phyloP scores from a whole-genome alignment of 2,329 filamentous ascomycete species.

The Diaporthe amygdali region DNA sequence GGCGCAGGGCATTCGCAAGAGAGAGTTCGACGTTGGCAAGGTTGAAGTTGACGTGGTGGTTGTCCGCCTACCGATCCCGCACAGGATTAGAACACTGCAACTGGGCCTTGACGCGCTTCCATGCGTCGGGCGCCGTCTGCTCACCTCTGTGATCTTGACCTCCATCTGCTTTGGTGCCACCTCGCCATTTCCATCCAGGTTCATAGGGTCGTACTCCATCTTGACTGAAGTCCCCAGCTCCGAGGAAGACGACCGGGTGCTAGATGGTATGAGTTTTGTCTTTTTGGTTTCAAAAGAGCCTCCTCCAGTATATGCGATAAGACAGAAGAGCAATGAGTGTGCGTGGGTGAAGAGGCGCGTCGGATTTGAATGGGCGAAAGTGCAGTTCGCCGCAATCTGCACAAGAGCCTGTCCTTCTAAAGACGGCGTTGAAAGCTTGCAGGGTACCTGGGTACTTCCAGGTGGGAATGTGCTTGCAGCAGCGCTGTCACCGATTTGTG shows the following conservation, averaged over 20 bases:
- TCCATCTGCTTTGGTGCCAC: constrained; percentile 28
- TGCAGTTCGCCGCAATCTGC: background rate
- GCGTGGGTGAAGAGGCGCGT: background rate
- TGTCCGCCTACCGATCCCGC: constrained; percentile 66
- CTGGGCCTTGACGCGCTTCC: background rate
- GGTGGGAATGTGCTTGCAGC: background rate
- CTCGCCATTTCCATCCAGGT: constrained; percentile 57
- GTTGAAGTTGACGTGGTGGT: constrained; percentile 86
- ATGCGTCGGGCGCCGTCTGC: constrained; percentile 28
- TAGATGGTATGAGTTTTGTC: background rate
- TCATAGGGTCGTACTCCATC: constrained; percentile 67
- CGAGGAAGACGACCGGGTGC: background rate
- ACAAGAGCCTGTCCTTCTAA: background rate
- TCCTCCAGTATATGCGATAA: background rate
- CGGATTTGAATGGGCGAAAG: background rate
- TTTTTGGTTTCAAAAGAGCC: background rate
- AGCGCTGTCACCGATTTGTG: no score
- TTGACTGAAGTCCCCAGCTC: constrained; percentile 17
- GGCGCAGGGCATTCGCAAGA: constrained; percentile 91
- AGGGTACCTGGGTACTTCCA: background rate
- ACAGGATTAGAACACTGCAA: constrained; percentile 29
- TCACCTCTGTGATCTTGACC: constrained; percentile 66
- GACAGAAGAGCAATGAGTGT: background rate
- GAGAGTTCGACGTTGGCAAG: constrained; percentile 87
- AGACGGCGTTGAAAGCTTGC: background rate